phyloP scores from a whole-genome alignment of 2,329 filamentous ascomycete species.

The Aureobasidium lini region DNA sequence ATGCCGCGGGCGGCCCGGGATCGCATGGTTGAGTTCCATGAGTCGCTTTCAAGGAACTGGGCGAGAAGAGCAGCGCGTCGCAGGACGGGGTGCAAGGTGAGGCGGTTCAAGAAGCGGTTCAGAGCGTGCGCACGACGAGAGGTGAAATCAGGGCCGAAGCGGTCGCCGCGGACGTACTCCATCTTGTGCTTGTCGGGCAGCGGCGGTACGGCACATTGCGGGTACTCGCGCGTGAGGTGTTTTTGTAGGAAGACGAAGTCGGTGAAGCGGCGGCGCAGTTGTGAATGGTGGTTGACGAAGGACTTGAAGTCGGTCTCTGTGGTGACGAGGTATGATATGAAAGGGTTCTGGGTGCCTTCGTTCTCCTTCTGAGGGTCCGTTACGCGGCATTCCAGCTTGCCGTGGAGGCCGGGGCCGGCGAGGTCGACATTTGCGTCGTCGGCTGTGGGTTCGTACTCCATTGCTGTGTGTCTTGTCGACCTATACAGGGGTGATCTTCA shows the following conservation, averaged over 20 bases:
- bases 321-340: conserved; percentile 90
- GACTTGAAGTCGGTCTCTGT: conserved; percentile 90
- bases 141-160: conserved; percentile 91
- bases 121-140: conserved; percentile 80
- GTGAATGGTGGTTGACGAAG: conserved; percentile 74
- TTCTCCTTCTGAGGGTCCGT: conserved; percentile 85
- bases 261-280: conserved; percentile 84
- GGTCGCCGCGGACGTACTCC: conserved; percentile 94
- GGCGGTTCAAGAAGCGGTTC: conserved; percentile 78
- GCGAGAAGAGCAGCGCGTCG: conserved; percentile 76
- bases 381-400: conserved; percentile 76
- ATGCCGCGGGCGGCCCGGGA: conserved; percentile 59
- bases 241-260: conserved; percentile 98
- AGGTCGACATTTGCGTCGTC: conserved; percentile 37
- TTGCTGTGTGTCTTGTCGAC: background rate
- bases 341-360: conserved; percentile 92
- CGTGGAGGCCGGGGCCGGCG: conserved; percentile 57
- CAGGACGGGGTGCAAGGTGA: conserved; percentile 82
- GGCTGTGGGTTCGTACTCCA: conserved; percentile 3
- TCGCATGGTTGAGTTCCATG: conserved; percentile 97
- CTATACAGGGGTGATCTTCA: background rate
- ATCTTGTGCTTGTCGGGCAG: conserved; percentile 98
- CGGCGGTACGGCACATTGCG: conserved; percentile 85
- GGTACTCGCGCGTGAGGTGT: conserved; percentile 77
- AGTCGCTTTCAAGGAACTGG: conserved; percentile 81